Evolutionary conservation across 345 rosid species (phyloP).

Genomic region (Physaria fendleri): DNA sequence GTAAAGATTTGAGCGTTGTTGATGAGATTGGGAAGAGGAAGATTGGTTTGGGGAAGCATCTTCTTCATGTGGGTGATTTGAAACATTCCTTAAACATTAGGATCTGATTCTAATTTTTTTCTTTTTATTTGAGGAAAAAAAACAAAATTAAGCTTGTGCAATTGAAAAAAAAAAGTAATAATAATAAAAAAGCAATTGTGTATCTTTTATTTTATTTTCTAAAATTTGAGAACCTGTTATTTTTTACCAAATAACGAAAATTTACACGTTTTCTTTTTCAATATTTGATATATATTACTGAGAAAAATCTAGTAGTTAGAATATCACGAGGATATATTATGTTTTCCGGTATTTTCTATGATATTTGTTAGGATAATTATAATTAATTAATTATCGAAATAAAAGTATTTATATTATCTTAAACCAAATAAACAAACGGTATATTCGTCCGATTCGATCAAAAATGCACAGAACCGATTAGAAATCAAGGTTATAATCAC

Average conservation of each 20-base stretch:
- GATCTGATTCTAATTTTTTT: constrained; percentile 35
- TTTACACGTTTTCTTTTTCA: too few species aligned
- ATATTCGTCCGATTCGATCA: not conserved
- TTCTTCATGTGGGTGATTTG: constrained; percentile 70
- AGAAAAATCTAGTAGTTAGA: too few species aligned
- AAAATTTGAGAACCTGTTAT: not conserved
- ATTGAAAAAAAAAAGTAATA: not conserved
- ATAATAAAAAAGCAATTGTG: constrained; percentile 22
- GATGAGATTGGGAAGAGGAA: constrained; percentile 66
- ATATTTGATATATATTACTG: too few species aligned
- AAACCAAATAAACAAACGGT: too few species aligned
- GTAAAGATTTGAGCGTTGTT: constrained; percentile 74
- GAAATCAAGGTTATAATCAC: not conserved
- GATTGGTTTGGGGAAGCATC: constrained; percentile 60
- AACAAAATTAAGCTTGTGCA: constrained; percentile 6
- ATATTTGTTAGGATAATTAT: too few species aligned
- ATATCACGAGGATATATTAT: too few species aligned
- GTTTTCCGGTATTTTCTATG: too few species aligned
- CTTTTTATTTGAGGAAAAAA: not conserved
- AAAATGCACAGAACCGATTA: not conserved
- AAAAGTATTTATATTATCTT: too few species aligned
- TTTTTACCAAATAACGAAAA: too few species aligned
- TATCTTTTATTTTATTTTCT: not conserved
- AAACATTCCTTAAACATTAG: constrained; percentile 52
- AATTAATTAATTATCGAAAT: too few species aligned